Percentiles rank a stretch among this genome's conserved stretches.
Conservation (phyloP, 106 monocot genomes). For the Apostasia ramifera region DNA sequence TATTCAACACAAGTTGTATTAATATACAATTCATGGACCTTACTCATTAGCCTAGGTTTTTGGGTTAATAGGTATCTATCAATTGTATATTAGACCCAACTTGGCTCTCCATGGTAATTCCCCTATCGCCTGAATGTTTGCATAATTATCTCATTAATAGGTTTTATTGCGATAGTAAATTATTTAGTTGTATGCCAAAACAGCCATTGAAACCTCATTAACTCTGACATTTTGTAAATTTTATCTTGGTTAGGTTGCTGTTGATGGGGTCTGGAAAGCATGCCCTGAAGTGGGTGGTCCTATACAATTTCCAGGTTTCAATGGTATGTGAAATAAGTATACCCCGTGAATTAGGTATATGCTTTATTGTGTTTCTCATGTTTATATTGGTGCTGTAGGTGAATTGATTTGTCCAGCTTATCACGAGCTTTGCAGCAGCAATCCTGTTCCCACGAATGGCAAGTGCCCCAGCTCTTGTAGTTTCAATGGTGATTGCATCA, state of each 20-base stretch:
- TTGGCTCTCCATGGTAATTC: too few relatives aligned
- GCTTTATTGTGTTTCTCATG: not conserved
- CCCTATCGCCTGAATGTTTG: too few relatives aligned
- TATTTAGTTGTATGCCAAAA: too few relatives aligned
- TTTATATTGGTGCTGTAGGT: conserved; percentile 40
- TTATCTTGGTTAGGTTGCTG: conserved; percentile 59
- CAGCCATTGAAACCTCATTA: too few relatives aligned
- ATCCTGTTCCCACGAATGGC: conserved; percentile 44
- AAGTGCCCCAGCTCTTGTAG: conserved; percentile 66
- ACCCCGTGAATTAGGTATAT: not conserved
- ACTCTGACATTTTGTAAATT: too few relatives aligned
- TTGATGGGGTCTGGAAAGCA: conserved; percentile 85
- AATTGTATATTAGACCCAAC: too few relatives aligned
- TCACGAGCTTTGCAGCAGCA: conserved; percentile 71
- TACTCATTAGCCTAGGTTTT: too few relatives aligned
- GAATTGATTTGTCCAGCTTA: conserved; percentile 94
- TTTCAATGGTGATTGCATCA: conserved; percentile 85
- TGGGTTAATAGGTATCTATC: too few relatives aligned
- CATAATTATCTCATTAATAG: too few relatives aligned
- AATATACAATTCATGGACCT: too few relatives aligned
- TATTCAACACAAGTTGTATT: too few relatives aligned
- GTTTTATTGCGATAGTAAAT: too few relatives aligned
- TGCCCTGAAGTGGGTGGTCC: conserved; percentile 91
- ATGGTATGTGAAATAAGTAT: conserved; percentile 39
- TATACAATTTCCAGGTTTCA: conserved; percentile 90